Evolutionary conservation across 768 basidiomycete species (phyloP).

Genomic region (Rhodosporidiobolus odoratus): DNA sequence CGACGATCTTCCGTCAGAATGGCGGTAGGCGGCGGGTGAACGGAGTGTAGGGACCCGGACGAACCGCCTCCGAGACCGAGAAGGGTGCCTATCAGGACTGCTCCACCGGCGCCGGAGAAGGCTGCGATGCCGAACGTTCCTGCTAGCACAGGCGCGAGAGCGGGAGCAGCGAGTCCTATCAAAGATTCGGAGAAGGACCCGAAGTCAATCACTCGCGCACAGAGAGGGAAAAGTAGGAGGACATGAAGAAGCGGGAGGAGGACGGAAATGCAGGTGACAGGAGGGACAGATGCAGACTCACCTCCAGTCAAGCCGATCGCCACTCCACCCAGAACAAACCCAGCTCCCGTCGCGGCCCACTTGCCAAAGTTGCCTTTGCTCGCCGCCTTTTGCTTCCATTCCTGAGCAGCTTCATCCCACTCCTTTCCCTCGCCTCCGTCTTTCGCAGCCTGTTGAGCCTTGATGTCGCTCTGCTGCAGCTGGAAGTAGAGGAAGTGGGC

Average conservation of each 20-base stretch:
- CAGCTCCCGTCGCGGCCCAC: conserved; percentile 40
- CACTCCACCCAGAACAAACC: conserved; percentile 39
- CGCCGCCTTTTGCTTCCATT: conserved; percentile 13
- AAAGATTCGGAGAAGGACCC: neutral
- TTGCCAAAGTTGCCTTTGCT: conserved; percentile 34
- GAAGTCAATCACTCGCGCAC: neutral
- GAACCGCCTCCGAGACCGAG: conserved; percentile 40
- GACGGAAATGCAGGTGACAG: neutral
- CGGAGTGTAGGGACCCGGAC: neutral
- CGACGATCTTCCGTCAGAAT: neutral
- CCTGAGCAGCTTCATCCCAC: conserved; percentile 35
- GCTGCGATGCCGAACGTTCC: conserved; percentile 30
- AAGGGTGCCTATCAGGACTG: conserved; percentile 40
- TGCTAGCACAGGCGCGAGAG: conserved; percentile 35
- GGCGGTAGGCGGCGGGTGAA: neutral
- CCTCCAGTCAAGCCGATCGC: conserved; percentile 41
- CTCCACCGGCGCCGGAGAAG: conserved; percentile 38
- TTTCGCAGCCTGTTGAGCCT: conserved; percentile 2
- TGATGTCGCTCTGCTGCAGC: conserved; percentile 6
- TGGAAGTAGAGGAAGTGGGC: conserved; percentile 35
- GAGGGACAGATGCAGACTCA: neutral
- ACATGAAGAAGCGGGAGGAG: neutral
- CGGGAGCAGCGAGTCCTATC: conserved; percentile 41
- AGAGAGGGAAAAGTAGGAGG: too few species aligned
- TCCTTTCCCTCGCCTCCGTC: neutral